Base-by-base conservation (phyloP, 108 stramenopile species). In the Mayamaea pseudoterrestris region DNA sequence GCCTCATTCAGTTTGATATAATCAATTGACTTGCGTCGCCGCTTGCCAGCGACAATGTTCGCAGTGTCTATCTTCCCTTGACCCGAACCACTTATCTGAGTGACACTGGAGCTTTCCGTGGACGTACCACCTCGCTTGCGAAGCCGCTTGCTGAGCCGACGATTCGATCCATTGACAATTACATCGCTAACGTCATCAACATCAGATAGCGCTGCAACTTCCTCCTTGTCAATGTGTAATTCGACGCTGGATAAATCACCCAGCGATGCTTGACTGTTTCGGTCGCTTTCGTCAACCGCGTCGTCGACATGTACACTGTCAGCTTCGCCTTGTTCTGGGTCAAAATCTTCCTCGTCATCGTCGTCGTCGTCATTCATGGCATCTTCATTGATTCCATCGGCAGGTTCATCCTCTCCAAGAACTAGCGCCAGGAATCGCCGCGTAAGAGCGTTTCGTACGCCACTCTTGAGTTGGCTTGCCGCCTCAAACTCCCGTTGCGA, bases 31-130 rank as follows among this genome's bases (percentile, higher is more conserved):
- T 54, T 75, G 7, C 90, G 64, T 30, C 61, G 61, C 1, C 90
- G 75, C 44, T 84, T 88, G 8, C 90, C 90, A 28, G 48, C 25
- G 2, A 93, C 41, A 58, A 93, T 88, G 53, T 93, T 93, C 29
- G 59, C 35, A 47, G 63, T 58, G 49, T 85, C 78, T 16, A 93
- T 64, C 11, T 72, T 59, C 18, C 54, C 70, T 11, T 48, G 50
- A 17, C 37, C 27, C 24, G 44, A 46, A 13, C 6, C 26, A 12
- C 4, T 35, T 21, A 8, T 16, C 17, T 22, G 41, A 41, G 41
- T 22, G 6, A 2, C 11, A n/a, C 9, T 46, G 35, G 11, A 9
- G 20, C 37, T 14, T 1, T 21, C 34, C 6, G 32, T 11, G 2
- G 17, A 9, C 8, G 16, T 41, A 7, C 57, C 47, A 18, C 60